Percentiles rank a stretch among this genome's conserved stretches.
These are phyloP conservation scores for Bipolaris zeicola DNA, from an alignment of 2,329 filamentous ascomycete species.

Conservation along the genomic window DNA sequence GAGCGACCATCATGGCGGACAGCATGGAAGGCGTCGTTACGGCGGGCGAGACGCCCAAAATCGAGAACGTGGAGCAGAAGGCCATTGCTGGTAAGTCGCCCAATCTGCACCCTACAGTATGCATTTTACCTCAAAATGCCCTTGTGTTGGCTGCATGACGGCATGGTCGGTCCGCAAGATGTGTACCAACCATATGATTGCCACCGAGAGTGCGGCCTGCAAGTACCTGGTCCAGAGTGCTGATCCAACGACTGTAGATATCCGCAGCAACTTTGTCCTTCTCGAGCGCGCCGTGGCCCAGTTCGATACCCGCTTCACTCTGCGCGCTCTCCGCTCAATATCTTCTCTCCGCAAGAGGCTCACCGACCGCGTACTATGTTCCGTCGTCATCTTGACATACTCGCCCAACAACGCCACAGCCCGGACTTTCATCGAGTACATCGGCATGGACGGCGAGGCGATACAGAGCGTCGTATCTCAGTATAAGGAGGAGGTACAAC, in stretches of 20 bases:
- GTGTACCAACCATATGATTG: constrained; percentile 39
- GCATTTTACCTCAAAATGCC: constrained; percentile 30
- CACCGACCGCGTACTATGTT: constrained; percentile 77
- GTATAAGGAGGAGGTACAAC: constrained; percentile 68
- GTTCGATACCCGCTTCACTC: constrained; percentile 94
- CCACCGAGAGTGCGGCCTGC: constrained; percentile 34
- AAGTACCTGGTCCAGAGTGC: constrained; percentile 38
- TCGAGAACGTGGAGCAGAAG: constrained; percentile 50
- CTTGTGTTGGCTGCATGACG: constrained; percentile 29
- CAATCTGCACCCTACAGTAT: constrained; percentile 16
- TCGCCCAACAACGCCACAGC: constrained; percentile 69
- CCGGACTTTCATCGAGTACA: constrained; percentile 70
- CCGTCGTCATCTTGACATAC: constrained; percentile 82
- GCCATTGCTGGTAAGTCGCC: constrained; percentile 45
- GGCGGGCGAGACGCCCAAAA: constrained; percentile 50
- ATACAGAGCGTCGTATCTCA: constrained; percentile 59
- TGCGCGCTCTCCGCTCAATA: constrained; percentile 92
- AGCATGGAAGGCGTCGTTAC: constrained; percentile 57
- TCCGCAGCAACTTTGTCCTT: constrained; percentile 90
- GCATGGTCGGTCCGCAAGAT: constrained; percentile 31
- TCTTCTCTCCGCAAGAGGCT: constrained; percentile 93
- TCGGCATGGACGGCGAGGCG: constrained; percentile 69
- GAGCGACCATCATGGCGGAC: constrained; percentile 52
- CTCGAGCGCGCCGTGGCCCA: constrained; percentile 89
- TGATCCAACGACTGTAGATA: constrained; percentile 66